Evolutionary conservation across 306 rosid species (phyloP).

Genomic region (Mimosa pudica): DNA sequence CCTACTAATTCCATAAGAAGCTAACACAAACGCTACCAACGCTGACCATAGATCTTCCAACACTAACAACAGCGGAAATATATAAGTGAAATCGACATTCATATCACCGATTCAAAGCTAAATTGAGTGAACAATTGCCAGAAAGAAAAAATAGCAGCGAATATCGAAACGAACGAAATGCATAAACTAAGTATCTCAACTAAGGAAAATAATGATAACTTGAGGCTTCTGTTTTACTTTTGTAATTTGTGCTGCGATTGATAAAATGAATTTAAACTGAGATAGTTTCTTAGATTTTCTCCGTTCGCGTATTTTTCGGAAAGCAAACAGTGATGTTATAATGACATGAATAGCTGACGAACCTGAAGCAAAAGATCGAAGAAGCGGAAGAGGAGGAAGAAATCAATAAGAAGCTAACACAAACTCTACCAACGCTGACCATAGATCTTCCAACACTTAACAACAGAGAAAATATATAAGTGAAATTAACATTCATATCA

Average conservation of each 20-base stretch:
- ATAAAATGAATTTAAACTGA: slow-evolving; percentile 18
- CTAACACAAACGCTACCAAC: slow-evolving; percentile 76
- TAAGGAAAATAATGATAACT: background rate
- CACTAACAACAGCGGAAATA: slow-evolving; percentile 44
- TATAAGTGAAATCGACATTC: slow-evolving; percentile 32
- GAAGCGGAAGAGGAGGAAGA: too few species aligned
- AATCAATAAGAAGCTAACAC: slow-evolving; percentile 64
- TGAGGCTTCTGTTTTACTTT: background rate
- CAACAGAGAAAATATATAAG: slow-evolving; percentile 13
- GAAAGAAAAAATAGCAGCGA: slow-evolving; percentile 12
- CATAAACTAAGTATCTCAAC: background rate
- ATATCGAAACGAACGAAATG: slow-evolving; percentile 24
- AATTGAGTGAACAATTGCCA: slow-evolving; percentile 16
- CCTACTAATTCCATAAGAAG: slow-evolving; percentile 61
- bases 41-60: slow-evolving; percentile 82
- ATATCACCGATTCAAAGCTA: slow-evolving; percentile 35
- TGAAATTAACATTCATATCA: slow-evolving; percentile 35
- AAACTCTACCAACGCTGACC: slow-evolving; percentile 79
- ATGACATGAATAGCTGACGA: slow-evolving; percentile 20
- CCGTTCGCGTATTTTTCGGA: slow-evolving; percentile 33
- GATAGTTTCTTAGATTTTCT: background rate
- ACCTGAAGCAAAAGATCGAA: slow-evolving; percentile 73
- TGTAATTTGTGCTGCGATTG: slow-evolving; percentile 10
- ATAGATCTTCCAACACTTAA: slow-evolving; percentile 79
- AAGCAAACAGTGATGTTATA: slow-evolving; percentile 27